phyloP scores from a whole-genome alignment of 2,329 filamentous ascomycete genomes.

The Aspergillus cejpii region DNA sequence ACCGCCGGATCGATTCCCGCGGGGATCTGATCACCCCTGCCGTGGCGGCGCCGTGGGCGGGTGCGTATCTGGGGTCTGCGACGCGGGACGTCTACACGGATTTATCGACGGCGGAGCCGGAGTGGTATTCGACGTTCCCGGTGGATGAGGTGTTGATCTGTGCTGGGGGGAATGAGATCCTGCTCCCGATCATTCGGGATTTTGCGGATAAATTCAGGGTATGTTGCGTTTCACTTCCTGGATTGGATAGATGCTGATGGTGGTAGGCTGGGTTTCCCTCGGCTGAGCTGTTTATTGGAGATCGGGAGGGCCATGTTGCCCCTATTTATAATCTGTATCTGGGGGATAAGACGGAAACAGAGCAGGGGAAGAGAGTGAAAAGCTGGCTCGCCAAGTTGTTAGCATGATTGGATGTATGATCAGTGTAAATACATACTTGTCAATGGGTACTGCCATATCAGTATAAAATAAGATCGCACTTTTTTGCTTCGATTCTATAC shows the following conservation, averaged over 20 bases:
- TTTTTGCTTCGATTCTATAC: too few species aligned
- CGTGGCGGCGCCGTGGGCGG: conserved; percentile 43
- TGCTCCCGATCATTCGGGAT: conserved; percentile 51
- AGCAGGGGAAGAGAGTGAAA: conserved; percentile 37
- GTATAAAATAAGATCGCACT: too few species aligned
- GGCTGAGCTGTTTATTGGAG: conserved; percentile 33
- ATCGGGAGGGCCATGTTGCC: conserved; percentile 38
- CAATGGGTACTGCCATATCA: too few species aligned
- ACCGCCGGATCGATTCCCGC: conserved; percentile 42
- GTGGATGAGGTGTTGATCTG: conserved; percentile 48
- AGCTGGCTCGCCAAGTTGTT: conserved; percentile 28
- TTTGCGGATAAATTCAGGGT: conserved; percentile 45
- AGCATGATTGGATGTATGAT: conserved; percentile 4
- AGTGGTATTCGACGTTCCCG: conserved; percentile 50
- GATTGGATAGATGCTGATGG: neutral
- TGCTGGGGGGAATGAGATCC: conserved; percentile 50
- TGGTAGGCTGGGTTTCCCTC: conserved; percentile 25
- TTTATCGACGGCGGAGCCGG: conserved; percentile 42
- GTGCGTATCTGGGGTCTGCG: conserved; percentile 42
- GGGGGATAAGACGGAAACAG: conserved; percentile 31
- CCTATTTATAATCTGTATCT: conserved; percentile 38
- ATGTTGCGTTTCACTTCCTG: neutral
- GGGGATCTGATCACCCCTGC: conserved; percentile 47
- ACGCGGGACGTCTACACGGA: conserved; percentile 50
- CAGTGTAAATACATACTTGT: neutral